Conservation (phyloP, 495 filamentous ascomycete genomes). For the Lophium mytilinum region DNA sequence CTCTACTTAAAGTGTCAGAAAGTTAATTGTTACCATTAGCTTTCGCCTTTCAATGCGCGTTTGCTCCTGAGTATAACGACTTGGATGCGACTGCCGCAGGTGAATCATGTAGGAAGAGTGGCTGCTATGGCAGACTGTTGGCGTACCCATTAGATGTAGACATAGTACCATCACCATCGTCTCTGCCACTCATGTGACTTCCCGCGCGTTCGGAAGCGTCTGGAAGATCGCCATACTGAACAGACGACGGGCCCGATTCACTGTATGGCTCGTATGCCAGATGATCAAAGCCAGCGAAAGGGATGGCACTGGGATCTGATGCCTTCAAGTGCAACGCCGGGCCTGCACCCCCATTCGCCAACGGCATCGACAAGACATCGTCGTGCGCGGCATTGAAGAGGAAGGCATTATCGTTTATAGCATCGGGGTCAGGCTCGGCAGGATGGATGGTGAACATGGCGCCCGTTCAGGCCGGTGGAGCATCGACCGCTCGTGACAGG, state of each 20-base stretch:
- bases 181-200: conserved; percentile 20
- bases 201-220: conserved; percentile 17
- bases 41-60: not conserved
- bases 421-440: conserved; percentile 19
- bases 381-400: conserved; percentile 14
- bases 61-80: not conserved
- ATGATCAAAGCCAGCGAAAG: conserved; percentile 19
- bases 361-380: conserved; percentile 13
- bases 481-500: not conserved
- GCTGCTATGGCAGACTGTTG: conserved; percentile 8
- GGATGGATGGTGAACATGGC: conserved; percentile 18
- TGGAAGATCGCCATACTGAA: conserved; percentile 16
- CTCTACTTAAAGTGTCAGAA: not conserved
- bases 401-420: conserved; percentile 8
- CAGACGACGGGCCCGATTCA: conserved; percentile 26
- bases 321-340: conserved; percentile 8
- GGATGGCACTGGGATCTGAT: not conserved
- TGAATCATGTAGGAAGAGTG: conserved; percentile 6
- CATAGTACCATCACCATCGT: conserved; percentile 17
- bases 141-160: conserved; percentile 16
- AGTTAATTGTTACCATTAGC: not conserved
- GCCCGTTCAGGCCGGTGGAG: not conserved
- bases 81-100: conserved; percentile 1
- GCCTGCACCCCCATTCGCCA: conserved; percentile 9
- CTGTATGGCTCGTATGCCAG: conserved; percentile 20